phyloP scores from a whole-genome alignment of 2,329 filamentous ascomycete genomes.

The Neobulgaria alba region DNA sequence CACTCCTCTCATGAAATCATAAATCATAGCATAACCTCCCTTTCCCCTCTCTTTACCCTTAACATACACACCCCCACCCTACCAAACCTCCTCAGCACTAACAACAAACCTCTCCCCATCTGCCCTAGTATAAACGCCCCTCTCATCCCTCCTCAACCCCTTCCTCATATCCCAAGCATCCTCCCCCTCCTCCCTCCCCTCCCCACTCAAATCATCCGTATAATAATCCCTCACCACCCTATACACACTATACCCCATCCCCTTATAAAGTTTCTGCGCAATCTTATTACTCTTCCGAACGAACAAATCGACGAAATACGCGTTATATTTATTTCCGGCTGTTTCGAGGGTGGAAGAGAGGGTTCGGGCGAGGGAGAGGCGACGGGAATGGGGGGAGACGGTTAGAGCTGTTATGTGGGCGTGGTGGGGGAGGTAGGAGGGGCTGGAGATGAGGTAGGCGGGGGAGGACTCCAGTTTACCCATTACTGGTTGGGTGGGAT shows the following conservation, averaged over 20 bases:
- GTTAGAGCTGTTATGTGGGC: conserved; percentile 95
- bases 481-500: conserved; percentile 64
- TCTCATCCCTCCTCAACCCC: conserved; percentile 71
- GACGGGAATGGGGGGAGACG: conserved; percentile 76
- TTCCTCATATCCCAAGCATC: conserved; percentile 98
- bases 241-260: conserved; percentile 87
- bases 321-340: conserved; percentile 71
- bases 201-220: conserved; percentile 62
- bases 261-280: conserved; percentile 82
- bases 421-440: conserved; percentile 98
- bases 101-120: conserved; percentile 75
- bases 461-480: conserved; percentile 91
- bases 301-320: conserved; percentile 95
- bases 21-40: no score
- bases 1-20: no score
- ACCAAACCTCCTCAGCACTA: conserved; percentile 80
- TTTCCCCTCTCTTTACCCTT: no score
- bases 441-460: conserved; percentile 61
- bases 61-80: no score
- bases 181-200: conserved; percentile 71
- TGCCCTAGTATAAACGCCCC: conserved; percentile 65
- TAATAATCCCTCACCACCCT: conserved; percentile 88
- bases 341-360: conserved; percentile 74
- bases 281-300: conserved; percentile 82
- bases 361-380: conserved; percentile 78